Base-by-base conservation (phyloP, 2,329 filamentous ascomycete species). In the Aspergillus calidoustus region DNA sequence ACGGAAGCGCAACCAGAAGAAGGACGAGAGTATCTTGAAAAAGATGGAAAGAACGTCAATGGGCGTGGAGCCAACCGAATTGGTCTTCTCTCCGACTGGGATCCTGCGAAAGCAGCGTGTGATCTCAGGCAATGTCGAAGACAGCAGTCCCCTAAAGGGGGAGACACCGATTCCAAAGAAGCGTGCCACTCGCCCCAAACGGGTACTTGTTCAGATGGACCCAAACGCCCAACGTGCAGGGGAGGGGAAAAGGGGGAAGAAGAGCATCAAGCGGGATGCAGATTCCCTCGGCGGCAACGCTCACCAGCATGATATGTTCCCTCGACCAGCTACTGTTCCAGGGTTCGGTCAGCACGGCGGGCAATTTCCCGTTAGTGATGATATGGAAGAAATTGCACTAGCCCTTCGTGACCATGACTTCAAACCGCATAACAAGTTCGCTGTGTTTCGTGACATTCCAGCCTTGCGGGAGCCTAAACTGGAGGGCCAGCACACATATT, bases 1-100 rank as follows among this genome's bases (percentile, higher is more conserved):
- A 64, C 77, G 78, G 48, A 81, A 77, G 62, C 79, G 82, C 46
- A 84, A 84, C 60, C 82, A 84, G 68, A 83, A 82, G 66, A 84
- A 84, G 64, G 80, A 83, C 50, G 74, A 73, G 13, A 78, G 73
- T 34, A 74, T 80, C 25, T 57, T 83, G 51, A 80, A 74, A 64
- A 75, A 73, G 64, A 82, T 84, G 80, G 76, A 83, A 64, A 74
- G 68, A 56, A 78, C 78, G 6, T 82, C 82, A 3, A 69, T 72
- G 53, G 69, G 74, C 17, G 77, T 82, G 15, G 76, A 82, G 63
- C 80, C 81, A 2, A 79, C 76, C 4, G 82, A 84, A 62, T 71
- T 78, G 23, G 76, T 83, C 15, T 83, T 81, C 61, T 81, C 79
- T 15, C 76, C 80, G 15, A 73, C 73, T 11, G 81, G 81, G 6